These are phyloP conservation scores for Pisolithus marmoratus DNA, from an alignment of 768 basidiomycete species.

Conservation along the genomic window DNA sequence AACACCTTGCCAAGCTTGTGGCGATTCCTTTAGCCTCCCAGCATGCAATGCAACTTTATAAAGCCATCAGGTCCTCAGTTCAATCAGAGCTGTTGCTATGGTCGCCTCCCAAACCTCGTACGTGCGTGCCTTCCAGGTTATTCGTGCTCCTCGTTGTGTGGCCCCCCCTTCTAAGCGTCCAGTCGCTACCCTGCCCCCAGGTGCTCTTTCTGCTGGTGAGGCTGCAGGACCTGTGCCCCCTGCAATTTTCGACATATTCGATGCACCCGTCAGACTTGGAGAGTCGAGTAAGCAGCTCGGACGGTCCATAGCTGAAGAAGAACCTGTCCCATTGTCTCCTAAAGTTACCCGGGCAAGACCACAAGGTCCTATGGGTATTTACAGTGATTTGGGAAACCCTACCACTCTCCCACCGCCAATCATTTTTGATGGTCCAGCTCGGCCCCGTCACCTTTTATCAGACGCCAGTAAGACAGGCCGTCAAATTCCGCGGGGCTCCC, in stretches of 20 bases:
- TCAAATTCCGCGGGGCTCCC: conserved; percentile 5
- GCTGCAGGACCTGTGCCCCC: conserved; percentile 14
- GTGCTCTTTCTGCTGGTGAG: conserved; percentile 1
- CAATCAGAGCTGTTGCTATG: conserved; percentile 8
- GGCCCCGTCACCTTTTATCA: conserved; percentile 22
- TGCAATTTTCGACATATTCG: conserved; percentile 48
- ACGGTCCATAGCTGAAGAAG: conserved; percentile 6
- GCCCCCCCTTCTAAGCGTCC: conserved; percentile 10
- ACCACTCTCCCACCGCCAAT: conserved; percentile 39
- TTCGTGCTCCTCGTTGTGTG: conserved; percentile 6
- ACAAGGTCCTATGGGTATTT: conserved; percentile 1
- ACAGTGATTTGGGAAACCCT: conserved; percentile 12
- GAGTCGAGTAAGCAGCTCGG: conserved; percentile 28
- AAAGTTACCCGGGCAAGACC: conserved; percentile 7
- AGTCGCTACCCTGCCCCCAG: conserved; percentile 7
- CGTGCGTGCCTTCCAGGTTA: conserved; percentile 2
- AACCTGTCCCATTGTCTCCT: conserved; percentile 1
- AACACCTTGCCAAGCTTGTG: not conserved
- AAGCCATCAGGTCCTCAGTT: not conserved
- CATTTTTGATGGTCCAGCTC: conserved; percentile 46
- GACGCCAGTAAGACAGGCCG: conserved; percentile 8
- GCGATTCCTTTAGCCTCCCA: not conserved
- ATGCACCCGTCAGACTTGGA: conserved; percentile 38
- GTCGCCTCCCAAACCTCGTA: conserved; percentile 8
- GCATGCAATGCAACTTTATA: not conserved